These are phyloP conservation scores for Geotrichum restrictum DNA, from an alignment of 1,139 yeast species.

Conservation along the genomic window DNA sequence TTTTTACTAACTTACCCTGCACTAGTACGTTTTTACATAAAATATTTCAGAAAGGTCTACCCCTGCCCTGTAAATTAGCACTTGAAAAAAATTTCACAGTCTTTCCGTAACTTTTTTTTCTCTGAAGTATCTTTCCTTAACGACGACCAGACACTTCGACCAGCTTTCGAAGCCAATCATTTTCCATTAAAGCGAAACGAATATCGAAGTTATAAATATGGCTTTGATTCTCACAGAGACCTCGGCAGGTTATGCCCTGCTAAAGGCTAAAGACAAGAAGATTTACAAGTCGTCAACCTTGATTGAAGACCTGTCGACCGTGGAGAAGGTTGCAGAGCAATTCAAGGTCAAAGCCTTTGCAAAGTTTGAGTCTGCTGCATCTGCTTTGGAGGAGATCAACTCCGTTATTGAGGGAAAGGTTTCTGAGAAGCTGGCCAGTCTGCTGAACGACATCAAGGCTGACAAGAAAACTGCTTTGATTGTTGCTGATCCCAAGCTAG, in stretches of 20 bases:
- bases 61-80: constrained; percentile 2
- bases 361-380: constrained; percentile 89
- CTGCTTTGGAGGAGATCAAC: constrained; percentile 93
- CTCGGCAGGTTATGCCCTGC: constrained; percentile 95
- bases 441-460: constrained; percentile 75
- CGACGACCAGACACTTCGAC: constrained; percentile 8
- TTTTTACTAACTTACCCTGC: too few relatives aligned
- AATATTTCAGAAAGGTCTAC: too few relatives aligned
- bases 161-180: not conserved
- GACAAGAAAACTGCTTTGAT: constrained; percentile 88
- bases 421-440: constrained; percentile 70
- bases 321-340: constrained; percentile 72
- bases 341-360: constrained; percentile 94
- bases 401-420: constrained; percentile 92
- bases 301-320: constrained; percentile 72
- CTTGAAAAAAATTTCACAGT: constrained; percentile 6
- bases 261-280: constrained; percentile 96
- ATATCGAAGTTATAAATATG: constrained; percentile 43
- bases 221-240: constrained; percentile 96
- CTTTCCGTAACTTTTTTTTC: constrained; percentile 2
- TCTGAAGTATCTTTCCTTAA: constrained; percentile 5
- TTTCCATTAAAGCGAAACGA: not conserved
- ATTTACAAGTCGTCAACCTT: constrained; percentile 78
- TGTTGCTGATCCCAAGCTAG: constrained; percentile 92
- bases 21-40: too few relatives aligned